Percentiles rank a stretch among this genome's conserved stretches.
These are phyloP conservation scores for Aspergillus viridinutans DNA, from an alignment of 2,329 filamentous ascomycete genomes.

Conservation along the genomic window DNA sequence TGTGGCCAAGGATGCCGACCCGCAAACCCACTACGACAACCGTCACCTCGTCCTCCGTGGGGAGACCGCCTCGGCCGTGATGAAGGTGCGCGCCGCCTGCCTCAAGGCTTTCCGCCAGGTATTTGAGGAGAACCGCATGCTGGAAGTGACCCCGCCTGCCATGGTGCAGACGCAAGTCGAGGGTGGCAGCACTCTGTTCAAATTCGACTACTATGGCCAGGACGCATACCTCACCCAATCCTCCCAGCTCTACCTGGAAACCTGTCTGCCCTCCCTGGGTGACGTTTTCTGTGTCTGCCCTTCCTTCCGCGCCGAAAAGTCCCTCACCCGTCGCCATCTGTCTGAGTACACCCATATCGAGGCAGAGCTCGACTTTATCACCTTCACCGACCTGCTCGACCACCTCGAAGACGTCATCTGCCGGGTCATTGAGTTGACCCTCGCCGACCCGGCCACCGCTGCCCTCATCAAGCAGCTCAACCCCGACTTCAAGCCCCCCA, in stretches of 20 bases:
- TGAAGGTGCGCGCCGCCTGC: constrained; percentile 79
- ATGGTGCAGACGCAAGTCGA: constrained; percentile 95
- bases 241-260: constrained; percentile 96
- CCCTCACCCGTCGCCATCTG: constrained; percentile 85
- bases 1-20: constrained; percentile 64
- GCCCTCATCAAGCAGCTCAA: constrained; percentile 79
- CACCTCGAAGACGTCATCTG: constrained; percentile 88
- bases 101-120: constrained; percentile 75
- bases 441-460: constrained; percentile 69
- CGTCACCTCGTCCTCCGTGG: constrained; percentile 81
- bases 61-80: constrained; percentile 76
- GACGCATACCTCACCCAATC: constrained; percentile 93
- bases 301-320: constrained; percentile 97
- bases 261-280: constrained; percentile 80
- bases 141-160: constrained; percentile 83
- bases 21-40: constrained; percentile 72
- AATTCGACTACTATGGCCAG: constrained; percentile 83
- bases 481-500: constrained; percentile 78
- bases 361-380: constrained; percentile 93
- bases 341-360: constrained; percentile 97
- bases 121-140: constrained; percentile 71
- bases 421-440: constrained; percentile 72
- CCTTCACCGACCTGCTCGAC: constrained; percentile 78
- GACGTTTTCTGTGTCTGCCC: constrained; percentile 98
- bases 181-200: constrained; percentile 86